Base-by-base conservation (phyloP, 139 green algal species). In the Tetradesmus lagerheimii region DNA sequence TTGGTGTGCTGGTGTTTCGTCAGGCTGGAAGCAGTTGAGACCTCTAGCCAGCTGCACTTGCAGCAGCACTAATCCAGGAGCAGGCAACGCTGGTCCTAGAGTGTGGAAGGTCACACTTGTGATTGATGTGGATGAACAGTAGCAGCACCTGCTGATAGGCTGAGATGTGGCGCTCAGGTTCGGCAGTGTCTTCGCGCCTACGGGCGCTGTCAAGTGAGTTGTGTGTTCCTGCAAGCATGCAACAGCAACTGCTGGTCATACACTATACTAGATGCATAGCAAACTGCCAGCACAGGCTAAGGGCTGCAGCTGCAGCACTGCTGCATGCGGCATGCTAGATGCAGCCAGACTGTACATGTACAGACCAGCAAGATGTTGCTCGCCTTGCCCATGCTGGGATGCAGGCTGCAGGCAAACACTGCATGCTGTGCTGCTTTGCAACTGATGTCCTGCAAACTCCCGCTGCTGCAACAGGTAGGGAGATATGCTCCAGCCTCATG, bases 401-500 rank as follows among this genome's bases (percentile, higher is more conserved):
- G 23, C 53, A 71, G 57, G 23, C 20, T n/a, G 57, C 57, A 71
- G 8, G 31, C 57, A 71, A 71, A 1, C 23, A 71, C 57, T 31
- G 57, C 57, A n/a, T 31, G 57, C 80, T 92, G 92, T 91, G 8
- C 71, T 93, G 11, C 75, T 87, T 14, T 82, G 92, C 92, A 47
- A 87, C 16, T 37, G 79, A 34, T 1, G 75, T 16, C 75, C 6
- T 43, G 6, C 47, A 8, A 12, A 11, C 5, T 47, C 23, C 14
- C 43, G 75, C 16, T 39, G 34, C 14, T 29, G 4, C 38, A 35
- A 79, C 91, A 95, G 93, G 89, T n/a, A 83, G 92, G 0, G 85
- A 83, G 34, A 93, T 95, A 62, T 91, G 53, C 9, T 89, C 89
- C 12, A 94, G 90, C 50, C 53, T 94, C 35, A 83, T 94, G 39